Conservation (phyloP, 1,284 basidiomycete species). For the Hypsizygus ulmarius region DNA sequence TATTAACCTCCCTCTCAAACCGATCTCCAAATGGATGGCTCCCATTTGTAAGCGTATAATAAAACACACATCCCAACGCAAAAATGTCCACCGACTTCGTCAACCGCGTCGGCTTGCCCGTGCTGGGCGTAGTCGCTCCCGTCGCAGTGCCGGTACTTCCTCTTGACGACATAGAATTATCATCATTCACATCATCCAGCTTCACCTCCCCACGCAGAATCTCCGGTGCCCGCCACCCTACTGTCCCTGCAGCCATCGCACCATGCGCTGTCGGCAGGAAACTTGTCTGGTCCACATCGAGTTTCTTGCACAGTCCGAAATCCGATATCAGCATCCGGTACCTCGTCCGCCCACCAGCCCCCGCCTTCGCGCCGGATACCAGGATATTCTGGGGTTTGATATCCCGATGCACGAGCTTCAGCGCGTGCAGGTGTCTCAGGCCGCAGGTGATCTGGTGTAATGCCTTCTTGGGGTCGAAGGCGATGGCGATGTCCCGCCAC, state of each 20-base stretch:
- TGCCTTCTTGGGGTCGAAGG: conserved; percentile 87
- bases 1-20: conserved; percentile 91
- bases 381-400: conserved; percentile 99
- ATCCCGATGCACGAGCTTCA: conserved; percentile 97
- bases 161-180: conserved; percentile 63
- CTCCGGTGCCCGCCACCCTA: conserved; percentile 94
- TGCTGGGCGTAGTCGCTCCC: conserved; percentile 32
- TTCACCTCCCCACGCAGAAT: conserved; percentile 90
- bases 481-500: conserved; percentile 62
- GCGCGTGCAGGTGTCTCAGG: conserved; percentile 85
- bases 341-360: conserved; percentile 40
- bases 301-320: conserved; percentile 90
- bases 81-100: conserved; percentile 96
- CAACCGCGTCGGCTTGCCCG: conserved; percentile 59
- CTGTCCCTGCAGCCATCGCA: conserved; percentile 84
- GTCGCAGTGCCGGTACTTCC: conserved; percentile 54
- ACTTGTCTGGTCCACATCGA: conserved; percentile 91
- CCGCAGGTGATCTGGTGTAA: conserved; percentile 87
- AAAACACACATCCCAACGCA: conserved; percentile 90
- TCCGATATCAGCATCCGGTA: conserved; percentile 93
- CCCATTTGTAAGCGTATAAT: conserved; percentile 86
- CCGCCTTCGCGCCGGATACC: conserved; percentile 69
- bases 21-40: conserved; percentile 89
- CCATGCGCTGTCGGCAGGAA: conserved; percentile 82
- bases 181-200: conserved; percentile 69